Percentiles rank a stretch among this genome's conserved stretches.
Conservation (phyloP, 2,329 filamentous ascomycete species). For the Colletotrichum gloeosporioides region DNA sequence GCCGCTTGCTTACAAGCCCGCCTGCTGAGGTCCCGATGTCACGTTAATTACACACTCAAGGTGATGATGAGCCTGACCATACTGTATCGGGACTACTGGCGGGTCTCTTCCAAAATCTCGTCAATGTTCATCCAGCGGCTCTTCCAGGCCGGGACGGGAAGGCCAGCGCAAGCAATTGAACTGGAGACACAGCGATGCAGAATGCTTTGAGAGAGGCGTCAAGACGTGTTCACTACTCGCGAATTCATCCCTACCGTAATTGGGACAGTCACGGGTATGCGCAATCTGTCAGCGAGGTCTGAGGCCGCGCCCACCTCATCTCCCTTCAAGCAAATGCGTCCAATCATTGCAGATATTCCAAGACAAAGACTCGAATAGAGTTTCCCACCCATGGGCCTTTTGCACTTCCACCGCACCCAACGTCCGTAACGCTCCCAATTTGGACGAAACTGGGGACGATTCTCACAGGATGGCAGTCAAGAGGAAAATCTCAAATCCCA, state of each 20-base stretch:
- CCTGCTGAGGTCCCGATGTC: background rate
- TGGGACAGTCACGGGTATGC: background rate
- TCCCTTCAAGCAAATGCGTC: background rate
- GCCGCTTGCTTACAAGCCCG: background rate
- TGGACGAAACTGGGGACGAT: slow-evolving; percentile 4
- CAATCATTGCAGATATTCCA: background rate
- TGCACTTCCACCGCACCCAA: background rate
- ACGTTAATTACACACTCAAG: background rate
- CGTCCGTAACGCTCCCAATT: background rate
- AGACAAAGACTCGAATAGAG: slow-evolving; percentile 8
- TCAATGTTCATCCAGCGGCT: background rate
- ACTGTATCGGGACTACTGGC: background rate
- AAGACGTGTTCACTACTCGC: background rate
- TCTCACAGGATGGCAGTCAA: background rate
- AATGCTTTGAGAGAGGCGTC: background rate
- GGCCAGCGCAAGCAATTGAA: background rate
- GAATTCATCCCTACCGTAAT: background rate
- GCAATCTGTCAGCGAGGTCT: slow-evolving; percentile 11
- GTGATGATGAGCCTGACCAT: background rate
- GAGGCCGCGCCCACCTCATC: slow-evolving; percentile 7
- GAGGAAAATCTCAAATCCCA: background rate
- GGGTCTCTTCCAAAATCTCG: background rate
- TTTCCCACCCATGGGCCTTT: slow-evolving; percentile 6
- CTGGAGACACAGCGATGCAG: background rate
- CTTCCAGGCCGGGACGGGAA: background rate